phyloP scores from a whole-genome alignment of 768 basidiomycete species.

The Fomitopsis serialis region DNA sequence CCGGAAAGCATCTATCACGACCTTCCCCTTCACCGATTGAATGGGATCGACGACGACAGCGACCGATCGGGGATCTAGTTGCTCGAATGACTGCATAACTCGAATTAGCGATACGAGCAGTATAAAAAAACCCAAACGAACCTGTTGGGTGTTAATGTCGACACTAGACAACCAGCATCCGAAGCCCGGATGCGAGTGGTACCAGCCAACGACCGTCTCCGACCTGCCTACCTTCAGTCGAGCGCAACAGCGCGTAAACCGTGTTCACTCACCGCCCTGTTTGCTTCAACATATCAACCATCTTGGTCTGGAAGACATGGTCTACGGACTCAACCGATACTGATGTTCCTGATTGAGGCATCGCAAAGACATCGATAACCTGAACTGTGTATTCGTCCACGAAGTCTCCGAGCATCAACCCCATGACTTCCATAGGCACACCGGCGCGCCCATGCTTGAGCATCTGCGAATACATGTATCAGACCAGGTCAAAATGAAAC shows the following conservation, averaged over 20 bases:
- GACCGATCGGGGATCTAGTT: constrained; percentile 86
- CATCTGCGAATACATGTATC: constrained; percentile 62
- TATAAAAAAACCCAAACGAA: constrained; percentile 16
- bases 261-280: constrained; percentile 76
- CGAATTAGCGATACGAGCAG: constrained; percentile 8
- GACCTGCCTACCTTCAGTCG: constrained; percentile 43
- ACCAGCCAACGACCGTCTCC: constrained; percentile 99
- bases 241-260: background rate
- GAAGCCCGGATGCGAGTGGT: constrained; percentile 99
- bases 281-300: constrained; percentile 99
- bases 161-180: constrained; percentile 99
- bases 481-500: too few species aligned
- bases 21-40: constrained; percentile 97
- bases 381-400: constrained; percentile 96
- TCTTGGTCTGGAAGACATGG: constrained; percentile 96
- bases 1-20: constrained; percentile 98
- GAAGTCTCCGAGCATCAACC: constrained; percentile 95
- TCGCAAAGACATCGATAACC: constrained; percentile 96
- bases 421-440: constrained; percentile 99
- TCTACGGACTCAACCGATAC: constrained; percentile 98
- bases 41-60: constrained; percentile 98
- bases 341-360: constrained; percentile 97
- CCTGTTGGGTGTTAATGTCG: constrained; percentile 99
- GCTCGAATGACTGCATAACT: constrained; percentile 81
- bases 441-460: constrained; percentile 98